Base-by-base conservation (phyloP, 495 filamentous ascomycete species). In the Aspergillus cavernicola region DNA sequence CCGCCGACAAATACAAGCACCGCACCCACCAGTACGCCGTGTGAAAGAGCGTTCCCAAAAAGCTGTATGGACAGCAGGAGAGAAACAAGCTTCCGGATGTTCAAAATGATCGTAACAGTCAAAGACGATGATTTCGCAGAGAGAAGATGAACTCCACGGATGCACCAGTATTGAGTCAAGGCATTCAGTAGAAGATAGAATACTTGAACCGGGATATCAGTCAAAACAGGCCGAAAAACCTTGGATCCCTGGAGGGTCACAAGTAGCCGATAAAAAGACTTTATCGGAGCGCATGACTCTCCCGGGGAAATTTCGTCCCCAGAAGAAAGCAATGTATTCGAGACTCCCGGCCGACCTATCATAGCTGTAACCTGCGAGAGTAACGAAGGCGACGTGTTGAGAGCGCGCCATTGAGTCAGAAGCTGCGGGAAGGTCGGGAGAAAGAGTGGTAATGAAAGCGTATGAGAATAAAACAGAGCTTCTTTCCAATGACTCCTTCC, bases 101-200 rank as follows among this genome's bases (percentile, higher is more conserved):
- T 98, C 22, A 98, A 78, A 28, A 96, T 88, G 36, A 98, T 93
- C 1, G 92, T 96, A 13, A 98, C 93, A 0, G 92, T 97, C 44
- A 98, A 75, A 0, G 93, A 95, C 13, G 92, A 91, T 3, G 88
- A 87, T 39, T 85, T 84, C 0, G 91, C 88, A 1, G 86, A 88
- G 4, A 98, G 76, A 16, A 95, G 79, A 59, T 98, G 97, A 29
- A 98, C 93, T 2, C 93, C 93, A 4, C 90, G 87, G 55, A 97
- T 96, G 66, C 93, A 98, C 16, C 88, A 76, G 62, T 96, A 93
- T 69, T 98, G 93, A 23, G 93, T 98, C 36, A 95, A 55, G 1
- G 92, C 88, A 67, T 97, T 98, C 58, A 89, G 73, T 4, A 80
- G 56, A 19, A 96, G 74, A 58, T 84, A 89, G 24, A 85, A 74